Base-by-base conservation (phyloP, 1,139 yeast species). In the Yarrowia galli region DNA sequence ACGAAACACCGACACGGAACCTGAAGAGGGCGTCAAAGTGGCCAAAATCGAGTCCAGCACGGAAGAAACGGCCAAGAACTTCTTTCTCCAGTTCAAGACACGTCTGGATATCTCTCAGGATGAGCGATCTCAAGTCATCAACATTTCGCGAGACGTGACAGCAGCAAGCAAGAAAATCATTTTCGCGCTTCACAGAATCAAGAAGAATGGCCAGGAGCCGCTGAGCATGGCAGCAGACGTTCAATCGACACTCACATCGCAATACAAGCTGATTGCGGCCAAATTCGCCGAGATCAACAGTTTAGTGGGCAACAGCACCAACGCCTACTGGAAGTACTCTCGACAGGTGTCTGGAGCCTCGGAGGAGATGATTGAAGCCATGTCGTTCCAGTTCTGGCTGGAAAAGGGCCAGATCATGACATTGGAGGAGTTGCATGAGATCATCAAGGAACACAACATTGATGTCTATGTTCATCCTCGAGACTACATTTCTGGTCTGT, bases 311-410 rank as follows among this genome's bases (percentile, higher is more conserved):
- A 43, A 32, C 48, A 28, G 69, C 22, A 58, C 64, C 32, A 58
- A 58, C 15, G 64, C 69, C 43, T 70, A 69, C 48, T 71, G 72
- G 70, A 58, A 69, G 58, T 74, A 71, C 64, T 67, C 68, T 22
- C 67, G 67, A 12, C 73, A 72, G 43, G 64, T 74, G 28, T 71
- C 73, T 9, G 75, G 75, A 7, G 74, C 73, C 15, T 63, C 74
- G 22, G 79, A 81, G 69, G 84, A 81, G 71, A 74, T 77, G 75
- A 75, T 80, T 38, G 84, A 81, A 69, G 83, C 82, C 10, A 72
- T 79, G 67, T 76, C 81, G 1, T 81, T 81, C 71, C 75, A 75
- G 63, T 75, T 76, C 64, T 81, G 74, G 70, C 78, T 67, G n/a
- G 43, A 60, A n/a, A 60, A 67, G 36, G 67, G 71, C 25, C 18